These are phyloP conservation scores for Viridothelium virens DNA, from an alignment of 495 filamentous ascomycete species.

Conservation along the genomic window DNA sequence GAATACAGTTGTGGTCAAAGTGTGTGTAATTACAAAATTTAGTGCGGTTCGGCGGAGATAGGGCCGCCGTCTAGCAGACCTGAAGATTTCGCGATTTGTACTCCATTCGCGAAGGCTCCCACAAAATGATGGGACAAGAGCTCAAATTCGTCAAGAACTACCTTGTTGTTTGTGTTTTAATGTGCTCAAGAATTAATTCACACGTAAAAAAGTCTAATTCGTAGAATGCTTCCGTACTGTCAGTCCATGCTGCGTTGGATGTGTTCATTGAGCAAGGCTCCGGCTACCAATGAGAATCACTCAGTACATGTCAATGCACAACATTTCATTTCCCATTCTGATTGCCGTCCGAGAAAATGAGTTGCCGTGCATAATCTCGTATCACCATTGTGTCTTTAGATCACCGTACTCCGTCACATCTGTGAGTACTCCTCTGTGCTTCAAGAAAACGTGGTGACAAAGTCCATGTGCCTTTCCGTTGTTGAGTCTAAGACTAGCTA, in stretches of 20 bases:
- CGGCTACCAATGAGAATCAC: too few relatives aligned
- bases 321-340: not conserved
- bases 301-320: too few relatives aligned
- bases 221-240: too few relatives aligned
- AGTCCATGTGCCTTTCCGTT: constrained; percentile 1
- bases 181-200: too few relatives aligned
- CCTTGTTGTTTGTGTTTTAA: too few relatives aligned
- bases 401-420: not conserved
- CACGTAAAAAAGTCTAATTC: too few relatives aligned
- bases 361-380: not conserved
- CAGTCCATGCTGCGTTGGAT: too few relatives aligned
- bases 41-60: not conserved
- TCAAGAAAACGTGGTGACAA: not conserved
- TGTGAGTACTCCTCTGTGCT: not conserved
- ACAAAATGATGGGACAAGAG: too few relatives aligned
- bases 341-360: not conserved
- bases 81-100: not conserved
- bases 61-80: not conserved
- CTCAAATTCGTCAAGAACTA: too few relatives aligned
- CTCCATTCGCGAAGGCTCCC: not conserved
- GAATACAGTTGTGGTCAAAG: not conserved
- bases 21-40: not conserved
- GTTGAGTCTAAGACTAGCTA: not conserved
- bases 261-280: too few relatives aligned
- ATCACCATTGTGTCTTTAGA: not conserved